phyloP scores from a whole-genome alignment of 345 rosid species.

The Aegle marmelos region DNA sequence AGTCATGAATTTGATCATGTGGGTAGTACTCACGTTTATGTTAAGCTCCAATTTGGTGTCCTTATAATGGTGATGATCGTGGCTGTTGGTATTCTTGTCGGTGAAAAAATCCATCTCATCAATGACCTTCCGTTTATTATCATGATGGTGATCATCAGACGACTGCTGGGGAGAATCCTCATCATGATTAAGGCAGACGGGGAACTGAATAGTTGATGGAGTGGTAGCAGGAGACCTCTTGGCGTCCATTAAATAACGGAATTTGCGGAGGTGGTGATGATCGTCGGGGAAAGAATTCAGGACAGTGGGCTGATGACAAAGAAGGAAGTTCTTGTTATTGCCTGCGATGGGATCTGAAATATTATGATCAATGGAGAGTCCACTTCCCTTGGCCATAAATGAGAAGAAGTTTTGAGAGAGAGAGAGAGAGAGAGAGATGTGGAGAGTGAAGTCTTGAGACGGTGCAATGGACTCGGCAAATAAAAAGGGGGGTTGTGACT shows the following conservation, averaged over 20 bases:
- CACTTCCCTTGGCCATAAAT: constrained; percentile 57
- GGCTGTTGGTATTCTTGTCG: constrained; percentile 8
- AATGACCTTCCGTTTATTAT: constrained; percentile 24
- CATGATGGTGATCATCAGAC: constrained; percentile 11
- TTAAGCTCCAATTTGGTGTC: constrained; percentile 29
- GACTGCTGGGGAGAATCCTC: constrained; percentile 4
- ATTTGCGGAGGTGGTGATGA: not conserved
- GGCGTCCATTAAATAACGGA: constrained; percentile 16
- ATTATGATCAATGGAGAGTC: constrained; percentile 53
- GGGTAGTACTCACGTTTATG: constrained; percentile 37
- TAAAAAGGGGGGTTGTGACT: constrained; percentile 42
- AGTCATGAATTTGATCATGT: not conserved
- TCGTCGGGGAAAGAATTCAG: constrained; percentile 48
- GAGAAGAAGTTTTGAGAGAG: constrained; percentile 20
- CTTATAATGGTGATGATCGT: not conserved
- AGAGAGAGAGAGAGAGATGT: constrained; percentile 18
- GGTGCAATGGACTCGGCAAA: constrained; percentile 75
- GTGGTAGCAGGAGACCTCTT: constrained; percentile 16
- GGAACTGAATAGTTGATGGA: constrained; percentile 43
- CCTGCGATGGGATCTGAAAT: constrained; percentile 31
- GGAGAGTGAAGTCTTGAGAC: constrained; percentile 34
- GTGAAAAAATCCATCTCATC: constrained; percentile 63
- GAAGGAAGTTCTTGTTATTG: constrained; percentile 16
- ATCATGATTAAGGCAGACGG: constrained; percentile 24
- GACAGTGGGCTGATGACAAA: constrained; percentile 32